Evolutionary conservation across 1,139 yeast genomes (phyloP).

Genomic region (Kodamaea sp.): DNA sequence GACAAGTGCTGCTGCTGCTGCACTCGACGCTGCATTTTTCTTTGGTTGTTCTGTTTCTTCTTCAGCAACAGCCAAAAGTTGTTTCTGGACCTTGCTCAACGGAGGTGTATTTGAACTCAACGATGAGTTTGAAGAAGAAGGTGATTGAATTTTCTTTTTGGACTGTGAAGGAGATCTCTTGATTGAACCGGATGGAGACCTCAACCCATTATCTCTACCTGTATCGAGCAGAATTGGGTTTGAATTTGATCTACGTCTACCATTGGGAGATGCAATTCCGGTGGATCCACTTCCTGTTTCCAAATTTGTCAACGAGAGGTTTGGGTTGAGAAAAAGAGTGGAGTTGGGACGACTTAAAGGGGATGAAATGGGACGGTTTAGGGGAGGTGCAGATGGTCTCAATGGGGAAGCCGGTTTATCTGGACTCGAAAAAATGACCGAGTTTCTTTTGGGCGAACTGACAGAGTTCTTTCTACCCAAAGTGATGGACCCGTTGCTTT

Average conservation of each 20-base stretch:
- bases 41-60: slow-evolving; percentile 13
- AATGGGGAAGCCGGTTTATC: slow-evolving; percentile 1
- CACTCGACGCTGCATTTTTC: slow-evolving; percentile 7
- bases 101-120: slow-evolving; percentile 6
- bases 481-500: slow-evolving; percentile 12
- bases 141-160: slow-evolving; percentile 8
- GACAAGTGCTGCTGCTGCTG: slow-evolving; percentile 7
- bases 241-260: slow-evolving; percentile 39
- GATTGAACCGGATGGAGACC: slow-evolving; percentile 14
- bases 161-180: slow-evolving; percentile 15
- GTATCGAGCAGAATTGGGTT: slow-evolving; percentile 27
- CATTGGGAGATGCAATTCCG: slow-evolving; percentile 10
- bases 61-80: slow-evolving; percentile 23
- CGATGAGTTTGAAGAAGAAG: neutral
- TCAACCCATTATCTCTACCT: slow-evolving; percentile 1
- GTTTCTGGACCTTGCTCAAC: slow-evolving; percentile 13
- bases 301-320: slow-evolving; percentile 19
- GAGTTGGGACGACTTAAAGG: slow-evolving; percentile 13
- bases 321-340: slow-evolving; percentile 23
- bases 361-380: slow-evolving; percentile 19
- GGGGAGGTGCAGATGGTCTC: slow-evolving; percentile 6
- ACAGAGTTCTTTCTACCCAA: slow-evolving; percentile 17
- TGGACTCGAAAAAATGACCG: slow-evolving; percentile 12
- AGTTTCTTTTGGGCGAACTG: slow-evolving; percentile 20
- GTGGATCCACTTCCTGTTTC: slow-evolving; percentile 6